Evolutionary conservation across 1,284 basidiomycete species (phyloP).

Genomic region (Leccinum angustisporum): DNA sequence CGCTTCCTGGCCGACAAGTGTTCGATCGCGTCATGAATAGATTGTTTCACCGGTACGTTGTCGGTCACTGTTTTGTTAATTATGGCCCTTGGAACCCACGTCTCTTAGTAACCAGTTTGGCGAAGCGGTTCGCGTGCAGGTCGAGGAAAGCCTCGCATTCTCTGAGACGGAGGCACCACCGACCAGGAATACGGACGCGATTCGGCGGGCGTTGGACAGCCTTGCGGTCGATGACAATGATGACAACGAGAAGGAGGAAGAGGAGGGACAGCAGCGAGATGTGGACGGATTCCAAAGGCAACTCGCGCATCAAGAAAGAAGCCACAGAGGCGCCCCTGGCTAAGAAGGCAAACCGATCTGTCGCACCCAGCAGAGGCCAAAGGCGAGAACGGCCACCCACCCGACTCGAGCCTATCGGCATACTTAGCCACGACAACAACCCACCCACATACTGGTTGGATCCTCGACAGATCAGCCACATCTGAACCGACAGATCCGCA

Average conservation of each 20-base stretch:
- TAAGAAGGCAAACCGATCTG: too few relatives aligned
- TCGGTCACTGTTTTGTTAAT: neutral
- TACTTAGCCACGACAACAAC: too few relatives aligned
- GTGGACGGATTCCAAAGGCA: conserved; percentile 4
- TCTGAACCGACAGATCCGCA: too few relatives aligned
- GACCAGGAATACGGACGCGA: conserved; percentile 82
- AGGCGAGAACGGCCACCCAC: too few relatives aligned
- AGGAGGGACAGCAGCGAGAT: neutral
- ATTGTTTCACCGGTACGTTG: conserved; percentile 85
- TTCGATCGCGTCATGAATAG: conserved; percentile 96
- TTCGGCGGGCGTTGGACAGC: conserved; percentile 83
- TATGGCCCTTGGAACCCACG: neutral
- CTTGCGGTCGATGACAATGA: conserved; percentile 76
- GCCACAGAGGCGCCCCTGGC: too few relatives aligned
- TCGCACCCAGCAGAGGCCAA: too few relatives aligned
- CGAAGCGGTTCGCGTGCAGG: conserved; percentile 90
- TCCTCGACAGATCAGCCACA: too few relatives aligned
- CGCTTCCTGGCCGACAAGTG: conserved; percentile 99
- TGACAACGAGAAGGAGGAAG: conserved; percentile 46
- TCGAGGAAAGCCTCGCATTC: conserved; percentile 94
- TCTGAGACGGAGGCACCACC: conserved; percentile 89
- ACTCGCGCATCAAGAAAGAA: too few relatives aligned
- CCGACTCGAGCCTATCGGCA: too few relatives aligned
- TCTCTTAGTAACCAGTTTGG: conserved; percentile 77
- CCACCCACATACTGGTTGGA: too few relatives aligned